phyloP scores from a whole-genome alignment of 345 rosid genomes.

The Geranium brycei region DNA sequence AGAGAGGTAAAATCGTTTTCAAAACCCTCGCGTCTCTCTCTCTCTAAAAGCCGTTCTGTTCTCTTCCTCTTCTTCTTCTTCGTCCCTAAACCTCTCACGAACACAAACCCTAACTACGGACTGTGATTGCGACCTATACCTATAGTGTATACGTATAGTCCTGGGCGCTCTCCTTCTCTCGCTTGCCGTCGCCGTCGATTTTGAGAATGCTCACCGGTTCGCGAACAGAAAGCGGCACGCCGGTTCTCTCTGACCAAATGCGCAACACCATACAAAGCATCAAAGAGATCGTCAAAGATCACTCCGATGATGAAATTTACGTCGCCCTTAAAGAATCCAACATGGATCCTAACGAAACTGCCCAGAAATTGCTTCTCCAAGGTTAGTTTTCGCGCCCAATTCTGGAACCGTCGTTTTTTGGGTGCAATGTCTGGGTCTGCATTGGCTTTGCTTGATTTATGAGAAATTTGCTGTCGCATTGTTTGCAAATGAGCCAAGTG shows the following conservation, averaged over 20 bases:
- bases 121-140: neutral
- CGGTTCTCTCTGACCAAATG: conserved; percentile 30
- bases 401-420: neutral
- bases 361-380: conserved; percentile 63
- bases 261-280: conserved; percentile 53
- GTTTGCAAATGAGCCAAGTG: neutral
- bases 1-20: conserved; percentile 11
- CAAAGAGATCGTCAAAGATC: conserved; percentile 64
- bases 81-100: conserved; percentile 1
- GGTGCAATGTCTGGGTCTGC: neutral
- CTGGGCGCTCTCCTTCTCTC: neutral
- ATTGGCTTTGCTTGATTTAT: neutral
- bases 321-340: conserved; percentile 48
- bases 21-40: conserved; percentile 35
- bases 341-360: conserved; percentile 79
- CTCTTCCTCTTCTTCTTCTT: conserved; percentile 6
- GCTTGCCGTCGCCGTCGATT: neutral
- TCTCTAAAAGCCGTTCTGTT: conserved; percentile 19
- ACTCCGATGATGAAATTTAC: conserved; percentile 65
- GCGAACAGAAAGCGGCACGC: conserved; percentile 17
- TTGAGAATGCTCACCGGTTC: conserved; percentile 30
- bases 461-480: neutral
- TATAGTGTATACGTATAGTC: neutral
- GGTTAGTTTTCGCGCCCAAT: conserved; percentile 23
- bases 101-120: neutral